Evolutionary conservation across 2,329 filamentous ascomycete genomes (phyloP).

Genomic region (Penicillium sclerotiorum): DNA sequence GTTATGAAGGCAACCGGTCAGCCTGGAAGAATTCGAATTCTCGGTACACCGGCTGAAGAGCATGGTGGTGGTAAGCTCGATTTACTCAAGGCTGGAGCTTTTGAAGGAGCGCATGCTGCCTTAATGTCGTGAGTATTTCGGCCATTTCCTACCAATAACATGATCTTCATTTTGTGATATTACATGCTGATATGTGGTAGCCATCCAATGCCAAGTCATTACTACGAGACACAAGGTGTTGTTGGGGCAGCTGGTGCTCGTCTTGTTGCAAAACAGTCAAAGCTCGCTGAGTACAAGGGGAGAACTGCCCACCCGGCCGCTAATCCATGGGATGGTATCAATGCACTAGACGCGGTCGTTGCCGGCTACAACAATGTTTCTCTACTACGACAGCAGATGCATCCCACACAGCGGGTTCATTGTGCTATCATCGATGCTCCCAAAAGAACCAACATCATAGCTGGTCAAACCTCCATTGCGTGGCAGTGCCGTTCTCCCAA

Average conservation of each 20-base stretch:
- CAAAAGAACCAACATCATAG: neutral
- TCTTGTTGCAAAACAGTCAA: too few species aligned
- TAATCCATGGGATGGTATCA: slow-evolving; percentile 9
- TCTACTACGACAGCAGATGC: slow-evolving; percentile 11
- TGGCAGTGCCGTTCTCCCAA: neutral
- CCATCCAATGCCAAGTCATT: too few species aligned
- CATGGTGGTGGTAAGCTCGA: slow-evolving; percentile 34
- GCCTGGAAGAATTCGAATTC: slow-evolving; percentile 27
- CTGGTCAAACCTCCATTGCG: neutral
- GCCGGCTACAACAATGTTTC: slow-evolving; percentile 5
- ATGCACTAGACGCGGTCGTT: slow-evolving; percentile 10
- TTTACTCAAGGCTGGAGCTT: slow-evolving; percentile 44
- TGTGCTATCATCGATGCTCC: neutral
- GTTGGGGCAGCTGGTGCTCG: too few species aligned
- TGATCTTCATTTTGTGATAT: too few species aligned
- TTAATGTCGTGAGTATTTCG: too few species aligned
- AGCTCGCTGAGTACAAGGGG: neutral
- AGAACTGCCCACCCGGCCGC: slow-evolving; percentile 8
- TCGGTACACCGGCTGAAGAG: slow-evolving; percentile 36
- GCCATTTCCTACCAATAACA: too few species aligned
- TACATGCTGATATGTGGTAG: too few species aligned
- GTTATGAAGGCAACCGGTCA: slow-evolving; percentile 43
- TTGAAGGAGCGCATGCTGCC: too few species aligned
- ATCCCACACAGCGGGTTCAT: slow-evolving; percentile 4
- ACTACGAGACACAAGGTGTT: too few species aligned